Base-by-base conservation (phyloP, 257 asterid genomes). In the Ocimum tenuiflorum region DNA sequence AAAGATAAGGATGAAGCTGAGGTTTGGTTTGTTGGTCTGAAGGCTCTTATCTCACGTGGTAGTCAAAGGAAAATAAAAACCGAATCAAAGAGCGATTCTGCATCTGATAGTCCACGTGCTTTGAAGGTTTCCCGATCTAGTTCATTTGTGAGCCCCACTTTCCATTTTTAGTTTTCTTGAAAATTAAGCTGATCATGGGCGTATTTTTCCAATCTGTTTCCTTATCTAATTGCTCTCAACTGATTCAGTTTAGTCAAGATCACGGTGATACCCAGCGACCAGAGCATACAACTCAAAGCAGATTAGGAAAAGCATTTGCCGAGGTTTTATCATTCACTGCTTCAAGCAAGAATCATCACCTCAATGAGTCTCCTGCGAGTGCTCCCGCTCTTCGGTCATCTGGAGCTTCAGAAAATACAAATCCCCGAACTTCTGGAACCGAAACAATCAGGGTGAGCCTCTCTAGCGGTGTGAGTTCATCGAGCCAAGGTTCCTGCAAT, bases 1-100 rank as follows among this genome's bases (percentile, higher is more conserved):
- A 91, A 91, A 79, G 98, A 91, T 71, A 91, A 89, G 77, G 98
- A 87, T 49, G 98, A 91, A 80, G 96, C 96, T 12, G 98, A 91
- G 84, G 92, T 82, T 35, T 91, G 98, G 98, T 82, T 91, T 71
- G 71, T 57, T 10, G 96, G 95, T 76, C 80, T 91, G 67, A 89
- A 89, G 77, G 92, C 96, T 70, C 75, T 91, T 49, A 78, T 89
- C 41, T 71, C 84, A 1, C 85, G 82, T 27, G 74, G 83, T 73
- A 67, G 78, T 89, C 66, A 57, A 75, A 83, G 60, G 64, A 89
- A 60, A 70, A 41, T 38, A 53, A 87, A 66, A 76, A 69, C 67
- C 52, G 96, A 85, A 49, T 60, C 84, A 66, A 84, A 58, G 67
- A 63, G 58, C 17, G 96, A 84, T 12, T 55, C 55, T 12, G 68